Evolutionary conservation across 2,329 filamentous ascomycete species (phyloP).

Genomic region (Coniochaeta ligniaria): DNA sequence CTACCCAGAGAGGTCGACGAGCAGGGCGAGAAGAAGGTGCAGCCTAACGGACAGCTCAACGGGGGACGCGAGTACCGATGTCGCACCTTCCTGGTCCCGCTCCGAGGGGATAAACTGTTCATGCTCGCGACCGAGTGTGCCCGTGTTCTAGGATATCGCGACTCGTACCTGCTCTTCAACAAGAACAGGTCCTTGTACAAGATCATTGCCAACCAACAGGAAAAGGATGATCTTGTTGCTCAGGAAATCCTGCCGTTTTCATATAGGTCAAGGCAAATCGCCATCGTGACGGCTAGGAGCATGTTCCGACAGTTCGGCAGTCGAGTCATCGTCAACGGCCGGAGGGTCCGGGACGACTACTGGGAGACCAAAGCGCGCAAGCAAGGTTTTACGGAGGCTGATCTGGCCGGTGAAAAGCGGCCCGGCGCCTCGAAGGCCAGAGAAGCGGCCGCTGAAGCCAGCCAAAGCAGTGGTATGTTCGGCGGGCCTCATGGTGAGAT

Average conservation of each 20-base stretch:
- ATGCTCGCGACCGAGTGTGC: slow-evolving; percentile 99
- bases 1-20: slow-evolving; percentile 89
- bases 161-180: slow-evolving; percentile 98
- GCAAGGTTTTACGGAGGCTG: slow-evolving; percentile 96
- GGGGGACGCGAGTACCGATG: slow-evolving; percentile 86
- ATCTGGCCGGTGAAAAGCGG: slow-evolving; percentile 90
- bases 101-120: slow-evolving; percentile 88
- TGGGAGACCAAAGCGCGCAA: slow-evolving; percentile 97
- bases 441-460: slow-evolving; percentile 68
- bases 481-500: slow-evolving; percentile 74
- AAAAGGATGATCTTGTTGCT: slow-evolving; percentile 92
- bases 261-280: slow-evolving; percentile 96
- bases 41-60: slow-evolving; percentile 70
- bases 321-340: slow-evolving; percentile 81
- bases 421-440: slow-evolving; percentile 85
- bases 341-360: slow-evolving; percentile 92
- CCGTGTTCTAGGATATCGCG: slow-evolving; percentile 84
- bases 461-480: slow-evolving; percentile 51
- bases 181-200: slow-evolving; percentile 96
- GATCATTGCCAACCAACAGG: slow-evolving; percentile 91
- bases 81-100: slow-evolving; percentile 86
- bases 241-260: slow-evolving; percentile 97
- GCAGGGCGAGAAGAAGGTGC: slow-evolving; percentile 89
- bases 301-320: slow-evolving; percentile 99
- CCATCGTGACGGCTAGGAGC: slow-evolving; percentile 92